Conservation (phyloP, 2,329 filamentous ascomycete species). For the Phaeosphaeria sp. region DNA sequence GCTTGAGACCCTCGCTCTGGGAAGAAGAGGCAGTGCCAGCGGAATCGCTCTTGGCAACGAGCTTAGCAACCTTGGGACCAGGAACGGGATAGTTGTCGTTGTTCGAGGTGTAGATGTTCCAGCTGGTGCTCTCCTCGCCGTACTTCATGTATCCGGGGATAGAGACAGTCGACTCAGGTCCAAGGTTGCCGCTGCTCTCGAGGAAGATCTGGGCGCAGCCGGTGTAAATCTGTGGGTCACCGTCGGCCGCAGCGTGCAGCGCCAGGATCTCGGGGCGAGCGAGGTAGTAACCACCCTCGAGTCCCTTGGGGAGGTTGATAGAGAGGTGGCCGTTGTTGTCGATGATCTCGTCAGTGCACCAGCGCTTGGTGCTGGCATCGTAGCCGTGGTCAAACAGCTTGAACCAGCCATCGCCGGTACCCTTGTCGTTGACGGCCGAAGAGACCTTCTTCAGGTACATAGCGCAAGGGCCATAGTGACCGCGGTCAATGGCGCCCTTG, state of each 20-base stretch:
- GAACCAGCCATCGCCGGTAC: slow-evolving; percentile 73
- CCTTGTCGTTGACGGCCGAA: slow-evolving; percentile 60
- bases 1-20: slow-evolving; percentile 61
- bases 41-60: slow-evolving; percentile 36
- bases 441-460: slow-evolving; percentile 76
- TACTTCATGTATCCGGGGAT: slow-evolving; percentile 71
- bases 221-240: slow-evolving; percentile 71
- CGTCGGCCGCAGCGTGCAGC: slow-evolving; percentile 66
- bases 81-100: slow-evolving; percentile 60
- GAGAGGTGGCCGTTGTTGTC: slow-evolving; percentile 69
- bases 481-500: slow-evolving; percentile 64
- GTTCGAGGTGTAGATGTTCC: slow-evolving; percentile 66
- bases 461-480: slow-evolving; percentile 73
- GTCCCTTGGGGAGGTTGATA: slow-evolving; percentile 65
- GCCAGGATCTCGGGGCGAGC: slow-evolving; percentile 73
- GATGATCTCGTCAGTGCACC: slow-evolving; percentile 76
- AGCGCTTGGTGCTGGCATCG: slow-evolving; percentile 61
- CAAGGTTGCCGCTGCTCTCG: slow-evolving; percentile 56
- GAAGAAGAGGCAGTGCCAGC: slow-evolving; percentile 19
- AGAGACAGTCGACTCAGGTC: slow-evolving; percentile 61
- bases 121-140: slow-evolving; percentile 64
- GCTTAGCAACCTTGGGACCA: slow-evolving; percentile 63
- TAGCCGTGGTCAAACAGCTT: slow-evolving; percentile 78
- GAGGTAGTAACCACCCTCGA: slow-evolving; percentile 74
- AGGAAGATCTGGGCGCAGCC: slow-evolving; percentile 76